Percentiles rank a stretch among this genome's conserved stretches.
Evolutionary conservation across 139 green algal species (phyloP).

Genomic region (Micractinium conductrix): DNA sequence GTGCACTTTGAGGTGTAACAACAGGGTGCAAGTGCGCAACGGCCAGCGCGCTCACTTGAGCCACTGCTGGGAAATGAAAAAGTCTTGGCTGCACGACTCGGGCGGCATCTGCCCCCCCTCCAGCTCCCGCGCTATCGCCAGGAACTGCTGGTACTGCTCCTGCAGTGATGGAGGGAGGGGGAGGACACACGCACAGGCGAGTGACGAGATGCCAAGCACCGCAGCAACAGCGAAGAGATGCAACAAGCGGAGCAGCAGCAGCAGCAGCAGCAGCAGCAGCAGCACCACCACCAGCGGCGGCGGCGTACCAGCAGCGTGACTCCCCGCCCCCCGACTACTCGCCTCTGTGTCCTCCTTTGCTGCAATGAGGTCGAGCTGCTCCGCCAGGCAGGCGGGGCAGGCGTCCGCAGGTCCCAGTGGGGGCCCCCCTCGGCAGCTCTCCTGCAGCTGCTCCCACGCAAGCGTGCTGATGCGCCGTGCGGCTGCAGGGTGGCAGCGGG

Average conservation of each 20-base stretch:
- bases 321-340: neutral
- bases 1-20: too few relatives aligned
- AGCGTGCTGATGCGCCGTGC: slow-evolving; percentile 36
- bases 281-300: too few relatives aligned
- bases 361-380: neutral
- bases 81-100: slow-evolving; percentile 1
- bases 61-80: slow-evolving; percentile 43
- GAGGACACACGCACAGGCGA: neutral
- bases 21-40: too few relatives aligned
- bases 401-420: slow-evolving; percentile 36
- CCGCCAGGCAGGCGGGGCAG: slow-evolving; percentile 55
- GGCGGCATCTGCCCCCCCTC: neutral
- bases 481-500: slow-evolving; percentile 19
- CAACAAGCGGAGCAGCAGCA: too few relatives aligned
- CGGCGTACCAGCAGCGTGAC: too few relatives aligned
- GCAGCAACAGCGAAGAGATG: too few relatives aligned
- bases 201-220: too few relatives aligned
- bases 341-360: slow-evolving; percentile 18
- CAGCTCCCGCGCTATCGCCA: slow-evolving; percentile 25
- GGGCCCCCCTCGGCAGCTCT: slow-evolving; percentile 38
- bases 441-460: slow-evolving; percentile 42
- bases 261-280: too few relatives aligned
- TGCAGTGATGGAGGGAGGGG: neutral
- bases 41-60: neutral
- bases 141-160: slow-evolving; percentile 21